Conservation (phyloP, 176 grass and related monocot species). For the Oryza longistaminata region DNA sequence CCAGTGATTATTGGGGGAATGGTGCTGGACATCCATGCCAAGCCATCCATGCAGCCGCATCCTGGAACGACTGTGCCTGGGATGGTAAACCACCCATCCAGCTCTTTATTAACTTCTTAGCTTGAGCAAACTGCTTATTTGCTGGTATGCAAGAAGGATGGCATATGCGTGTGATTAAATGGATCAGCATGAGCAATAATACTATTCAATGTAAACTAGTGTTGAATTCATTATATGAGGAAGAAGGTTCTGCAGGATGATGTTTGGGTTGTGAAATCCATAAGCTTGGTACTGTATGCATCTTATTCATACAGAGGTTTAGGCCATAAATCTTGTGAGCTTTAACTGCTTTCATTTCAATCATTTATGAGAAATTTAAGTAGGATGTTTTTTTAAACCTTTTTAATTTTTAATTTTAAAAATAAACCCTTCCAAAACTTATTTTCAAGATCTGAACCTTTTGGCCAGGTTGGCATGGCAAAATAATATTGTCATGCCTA, state of each 20-base stretch:
- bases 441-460: too few relatives aligned
- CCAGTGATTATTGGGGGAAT: slow-evolving; percentile 74
- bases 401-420: too few relatives aligned
- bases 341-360: slow-evolving; percentile 20
- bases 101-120: not conserved
- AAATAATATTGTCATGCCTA: too few relatives aligned
- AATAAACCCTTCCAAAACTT: too few relatives aligned
- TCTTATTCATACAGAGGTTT: not conserved
- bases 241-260: not conserved
- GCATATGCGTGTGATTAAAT: not conserved
- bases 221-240: not conserved
- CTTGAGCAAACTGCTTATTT: not conserved
- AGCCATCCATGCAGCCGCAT: slow-evolving; percentile 46
- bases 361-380: not conserved
- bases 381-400: not conserved
- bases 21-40: slow-evolving; percentile 75
- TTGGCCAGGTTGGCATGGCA: too few relatives aligned
- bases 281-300: not conserved
- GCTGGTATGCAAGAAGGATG: slow-evolving; percentile 2
- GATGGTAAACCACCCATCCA: slow-evolving; percentile 32
- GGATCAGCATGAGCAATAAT: not conserved
- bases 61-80: slow-evolving; percentile 67
- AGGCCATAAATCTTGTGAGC: not conserved
- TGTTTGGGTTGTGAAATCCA: not conserved
- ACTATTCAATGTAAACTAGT: not conserved